Evolutionary conservation across 2,329 filamentous ascomycete species (phyloP), one percentile per base, ranked within the genome.

Genomic region (Epichloe gansuensis): DNA sequence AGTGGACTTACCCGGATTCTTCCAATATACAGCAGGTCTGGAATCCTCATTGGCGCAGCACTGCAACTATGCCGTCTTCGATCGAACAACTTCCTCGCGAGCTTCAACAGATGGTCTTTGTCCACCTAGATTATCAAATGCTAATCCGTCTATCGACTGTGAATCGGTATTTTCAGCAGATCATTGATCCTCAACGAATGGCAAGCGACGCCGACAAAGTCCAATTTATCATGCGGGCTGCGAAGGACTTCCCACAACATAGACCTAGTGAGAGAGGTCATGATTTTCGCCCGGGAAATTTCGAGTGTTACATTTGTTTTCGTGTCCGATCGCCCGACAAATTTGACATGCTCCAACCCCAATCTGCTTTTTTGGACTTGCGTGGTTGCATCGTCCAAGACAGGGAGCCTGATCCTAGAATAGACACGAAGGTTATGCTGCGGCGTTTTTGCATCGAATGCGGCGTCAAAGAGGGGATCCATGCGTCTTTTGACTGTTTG

Each of bases 391-490:
- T 66, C 17, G 57, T 70, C 23, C 60, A 57, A 41, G 60, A 61
- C 49, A 59, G 64, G 51, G 56, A 63, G 31, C 62, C 64, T 12
- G 53, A 57, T 13, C 53, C 59, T 3, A 55, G 54, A 9, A 47
- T 44, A n/a, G 65, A 68, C 52, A 60, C 58, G n/a, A 53, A 61
- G 35, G 56, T 66, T 21, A 56, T 60, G 49, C 60, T 72, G 7
- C 66, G 69, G 7, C 64, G 69, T 23, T 72, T 70, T 55, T 72
- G 69, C 55, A 67, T 72, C 49, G 66, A 66, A 21, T 72, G 69
- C 45, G 69, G 69, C n/a, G 63, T 72, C 45, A 58, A 59, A 25
- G 56, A 63, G 23, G 68, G 68, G 2, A 57, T 72, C 7, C 66
- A 72, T 49, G 62, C 58, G 3, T 64, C 68, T 2, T 65, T 63